Percentiles rank a stretch among this genome's conserved stretches.
These are phyloP conservation scores for Stachybotrys chlorohalonatus DNA, from an alignment of 2,329 filamentous ascomycete species.

Conservation along the genomic window DNA sequence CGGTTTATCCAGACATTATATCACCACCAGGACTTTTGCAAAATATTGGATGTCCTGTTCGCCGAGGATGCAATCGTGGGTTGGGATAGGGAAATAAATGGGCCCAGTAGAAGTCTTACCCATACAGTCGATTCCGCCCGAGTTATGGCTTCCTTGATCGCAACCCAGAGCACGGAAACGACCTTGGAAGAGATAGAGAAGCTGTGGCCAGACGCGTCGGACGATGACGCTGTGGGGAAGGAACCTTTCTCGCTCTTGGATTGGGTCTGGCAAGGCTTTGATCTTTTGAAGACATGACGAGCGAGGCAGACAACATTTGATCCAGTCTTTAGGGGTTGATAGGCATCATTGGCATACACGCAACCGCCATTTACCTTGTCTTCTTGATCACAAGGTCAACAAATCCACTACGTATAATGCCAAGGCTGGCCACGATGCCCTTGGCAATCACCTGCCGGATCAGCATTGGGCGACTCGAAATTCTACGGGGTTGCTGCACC, in stretches of 20 bases:
- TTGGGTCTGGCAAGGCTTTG: neutral
- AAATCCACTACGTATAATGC: too few species aligned
- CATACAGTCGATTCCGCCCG: neutral
- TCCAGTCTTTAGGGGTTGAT: neutral
- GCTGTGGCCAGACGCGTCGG: neutral
- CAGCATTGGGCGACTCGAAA: too few species aligned
- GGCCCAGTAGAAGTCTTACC: neutral
- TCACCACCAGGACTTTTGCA: too few species aligned
- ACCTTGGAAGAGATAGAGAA: neutral
- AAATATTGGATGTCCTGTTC: too few species aligned
- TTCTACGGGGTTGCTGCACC: too few species aligned
- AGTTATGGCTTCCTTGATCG: neutral
- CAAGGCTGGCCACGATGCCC: too few species aligned
- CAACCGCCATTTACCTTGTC: too few species aligned
- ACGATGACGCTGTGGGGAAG: neutral
- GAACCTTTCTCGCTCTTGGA: neutral
- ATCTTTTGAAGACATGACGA: neutral
- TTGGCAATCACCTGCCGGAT: too few species aligned
- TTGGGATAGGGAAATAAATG: too few species aligned
- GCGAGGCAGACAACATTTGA: neutral
- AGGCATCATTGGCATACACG: too few species aligned
- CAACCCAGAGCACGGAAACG: neutral
- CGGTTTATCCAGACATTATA: neutral
- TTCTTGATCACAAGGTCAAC: too few species aligned
- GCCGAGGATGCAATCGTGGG: too few species aligned